Evolutionary conservation across 148 eudicot species (phyloP).

Genomic region (Rhododendron henanense): DNA sequence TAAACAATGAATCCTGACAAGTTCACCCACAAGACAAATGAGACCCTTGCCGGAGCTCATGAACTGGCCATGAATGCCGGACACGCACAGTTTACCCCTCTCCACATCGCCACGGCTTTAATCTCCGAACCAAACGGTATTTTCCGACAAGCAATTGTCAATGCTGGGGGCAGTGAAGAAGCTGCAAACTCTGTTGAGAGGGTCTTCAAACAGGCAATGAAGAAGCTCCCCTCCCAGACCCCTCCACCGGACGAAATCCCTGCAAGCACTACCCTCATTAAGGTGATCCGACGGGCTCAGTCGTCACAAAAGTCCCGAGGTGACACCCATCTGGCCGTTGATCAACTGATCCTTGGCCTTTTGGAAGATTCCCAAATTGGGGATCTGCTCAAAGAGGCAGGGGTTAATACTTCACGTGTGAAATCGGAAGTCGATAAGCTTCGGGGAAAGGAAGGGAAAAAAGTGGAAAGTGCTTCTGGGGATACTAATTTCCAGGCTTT

Average conservation of each 20-base stretch:
- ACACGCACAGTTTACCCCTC: slow-evolving; percentile 68
- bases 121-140: slow-evolving; percentile 57
- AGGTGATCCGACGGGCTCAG: slow-evolving; percentile 68
- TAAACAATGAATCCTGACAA: slow-evolving; percentile 61
- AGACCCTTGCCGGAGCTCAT: slow-evolving; percentile 53
- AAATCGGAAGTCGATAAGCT: slow-evolving; percentile 69
- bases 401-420: slow-evolving; percentile 46
- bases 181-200: slow-evolving; percentile 50
- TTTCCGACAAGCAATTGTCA: slow-evolving; percentile 54
- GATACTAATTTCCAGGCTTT: slow-evolving; percentile 66
- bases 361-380: slow-evolving; percentile 75
- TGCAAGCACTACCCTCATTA: slow-evolving; percentile 51
- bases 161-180: slow-evolving; percentile 55
- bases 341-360: slow-evolving; percentile 62
- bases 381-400: slow-evolving; percentile 60
- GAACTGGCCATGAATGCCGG: slow-evolving; percentile 58
- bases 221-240: slow-evolving; percentile 52
- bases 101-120: slow-evolving; percentile 48
- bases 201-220: slow-evolving; percentile 55
- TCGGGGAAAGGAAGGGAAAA: slow-evolving; percentile 64
- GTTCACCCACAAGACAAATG: slow-evolving; percentile 78
- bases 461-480: slow-evolving; percentile 80
- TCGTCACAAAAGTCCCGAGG: slow-evolving; percentile 56
- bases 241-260: slow-evolving; percentile 74
- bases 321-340: slow-evolving; percentile 75